Percentiles rank a stretch among this genome's conserved stretches.
Conservation (phyloP, 2,329 filamentous ascomycete genomes). For the Arthroderma sp. region DNA sequence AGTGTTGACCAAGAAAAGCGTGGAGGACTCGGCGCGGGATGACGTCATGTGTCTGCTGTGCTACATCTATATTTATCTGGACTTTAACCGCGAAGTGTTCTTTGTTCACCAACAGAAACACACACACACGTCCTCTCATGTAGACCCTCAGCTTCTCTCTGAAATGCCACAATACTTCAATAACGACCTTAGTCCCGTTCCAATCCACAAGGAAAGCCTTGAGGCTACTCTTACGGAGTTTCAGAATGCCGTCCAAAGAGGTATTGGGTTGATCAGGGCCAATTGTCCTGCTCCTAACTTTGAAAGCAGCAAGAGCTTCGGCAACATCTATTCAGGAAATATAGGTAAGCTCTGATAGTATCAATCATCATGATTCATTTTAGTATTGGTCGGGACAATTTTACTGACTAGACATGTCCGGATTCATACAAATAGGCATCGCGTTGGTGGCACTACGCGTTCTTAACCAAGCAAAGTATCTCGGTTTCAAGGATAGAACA, state of each 20-base stretch:
- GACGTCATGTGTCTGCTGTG: too few species aligned
- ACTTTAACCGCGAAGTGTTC: too few species aligned
- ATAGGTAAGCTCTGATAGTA: slow-evolving; percentile 16
- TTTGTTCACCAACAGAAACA: background rate
- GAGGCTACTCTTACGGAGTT: slow-evolving; percentile 17
- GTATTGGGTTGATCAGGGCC: slow-evolving; percentile 16
- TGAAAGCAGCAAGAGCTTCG: slow-evolving; percentile 14
- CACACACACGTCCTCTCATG: background rate
- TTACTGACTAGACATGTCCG: background rate
- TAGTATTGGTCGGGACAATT: background rate
- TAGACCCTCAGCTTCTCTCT: too few species aligned
- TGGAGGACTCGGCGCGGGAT: too few species aligned
- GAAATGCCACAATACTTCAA: slow-evolving; percentile 16
- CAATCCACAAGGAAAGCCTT: slow-evolving; percentile 12
- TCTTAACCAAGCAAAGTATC: slow-evolving; percentile 20
- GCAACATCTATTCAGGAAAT: slow-evolving; percentile 20
- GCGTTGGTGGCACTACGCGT: slow-evolving; percentile 27
- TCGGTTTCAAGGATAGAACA: slow-evolving; percentile 9
- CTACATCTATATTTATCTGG: too few species aligned
- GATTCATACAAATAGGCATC: slow-evolving; percentile 17
- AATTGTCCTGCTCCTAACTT: slow-evolving; percentile 14
- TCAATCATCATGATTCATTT: background rate
- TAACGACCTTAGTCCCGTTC: slow-evolving; percentile 16
- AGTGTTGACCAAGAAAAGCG: too few species aligned
- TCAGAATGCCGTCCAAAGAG: slow-evolving; percentile 18